Evolutionary conservation across 768 basidiomycete species (phyloP).

Genomic region (Podaxis carcinomalis): DNA sequence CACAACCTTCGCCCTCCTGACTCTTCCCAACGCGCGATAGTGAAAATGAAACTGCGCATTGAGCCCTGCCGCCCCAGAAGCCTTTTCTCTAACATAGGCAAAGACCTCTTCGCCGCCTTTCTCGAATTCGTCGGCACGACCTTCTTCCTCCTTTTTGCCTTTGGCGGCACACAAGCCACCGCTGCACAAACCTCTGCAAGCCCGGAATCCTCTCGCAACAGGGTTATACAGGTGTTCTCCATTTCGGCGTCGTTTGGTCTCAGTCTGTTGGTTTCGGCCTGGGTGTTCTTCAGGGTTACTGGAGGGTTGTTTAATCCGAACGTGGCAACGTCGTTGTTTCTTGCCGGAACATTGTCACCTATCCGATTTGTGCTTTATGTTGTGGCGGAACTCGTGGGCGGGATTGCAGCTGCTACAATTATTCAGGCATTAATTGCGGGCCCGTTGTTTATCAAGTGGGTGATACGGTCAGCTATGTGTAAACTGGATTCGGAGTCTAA

Average conservation of each 20-base stretch:
- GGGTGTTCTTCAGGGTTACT: conserved; percentile 62
- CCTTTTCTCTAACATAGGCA: conserved; percentile 17
- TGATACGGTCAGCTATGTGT: no score
- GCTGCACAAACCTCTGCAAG: conserved; percentile 27
- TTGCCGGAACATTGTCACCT: no score
- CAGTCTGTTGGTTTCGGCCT: conserved; percentile 57
- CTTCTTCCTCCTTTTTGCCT: conserved; percentile 60
- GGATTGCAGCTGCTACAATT: no score
- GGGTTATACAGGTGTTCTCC: conserved; percentile 30
- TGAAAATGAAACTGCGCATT: no score
- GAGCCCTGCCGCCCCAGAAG: no score
- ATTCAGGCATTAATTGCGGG: no score
- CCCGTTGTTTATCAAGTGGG: no score
- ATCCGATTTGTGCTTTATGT: no score
- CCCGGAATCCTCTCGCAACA: conserved; percentile 17
- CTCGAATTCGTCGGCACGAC: conserved; percentile 59
- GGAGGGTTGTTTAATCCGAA: conserved; percentile 68
- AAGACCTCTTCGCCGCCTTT: conserved; percentile 45
- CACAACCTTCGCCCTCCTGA: no score
- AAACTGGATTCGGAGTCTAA: no score
- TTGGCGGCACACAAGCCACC: conserved; percentile 61
- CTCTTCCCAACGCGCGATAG: no score
- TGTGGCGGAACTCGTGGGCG: no score
- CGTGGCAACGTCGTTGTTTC: conserved; percentile 33
- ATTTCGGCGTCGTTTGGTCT: conserved; percentile 59